Base-by-base conservation (phyloP, 495 filamentous ascomycete species). In the Saxophila tyrrhenica region DNA sequence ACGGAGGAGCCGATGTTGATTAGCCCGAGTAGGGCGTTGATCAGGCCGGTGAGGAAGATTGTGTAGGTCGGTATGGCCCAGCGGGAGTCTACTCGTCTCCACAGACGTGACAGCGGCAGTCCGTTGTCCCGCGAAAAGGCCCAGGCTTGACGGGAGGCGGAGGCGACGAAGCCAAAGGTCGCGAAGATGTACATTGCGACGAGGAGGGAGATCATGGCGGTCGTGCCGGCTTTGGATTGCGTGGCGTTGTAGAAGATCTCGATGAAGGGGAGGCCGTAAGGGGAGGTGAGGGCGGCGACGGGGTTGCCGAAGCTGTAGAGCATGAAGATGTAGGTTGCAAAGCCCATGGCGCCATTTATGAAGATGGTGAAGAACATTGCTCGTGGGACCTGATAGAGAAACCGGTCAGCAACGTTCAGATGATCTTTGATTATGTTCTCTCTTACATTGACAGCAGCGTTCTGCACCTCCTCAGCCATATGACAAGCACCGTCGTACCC, bases 241-340 rank as follows among this genome's bases (percentile, higher is more conserved):
- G 72, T 78, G 16, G 73, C 72, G 55, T 74, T 65, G 62, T 74
- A 72, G 62, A 72, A 74, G 47, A 78, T 73, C 57, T 74, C 59
- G 56, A 80, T 77, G 62, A 80, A 75, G 11, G 76, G 74, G 39
- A 35, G 29, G 29, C 29, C 29, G 13, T 35, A 35, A 7, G 5
- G 5, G 29, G 29, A 35, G 29, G 25, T 41, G 25, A 55, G 29
- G 17, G 64, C 65, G 11, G 39, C 25, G 1, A 60, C 57, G 29
- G 63, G 39, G 48, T 44, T 17, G 16, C 41, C 64, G 41, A 64
- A 58, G 20, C 24, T 43, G 56, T 59, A 65, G 29, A 66, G 53
- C 1, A 64, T 22, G 10, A 43, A 56, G 44, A 66, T 24, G 44
- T 64, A 51, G 48, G 57, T 65, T 20, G 35, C 56, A 45, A 66